Conservation (phyloP, 495 filamentous ascomycete genomes). For the Thermothielavioides terrestris region DNA sequence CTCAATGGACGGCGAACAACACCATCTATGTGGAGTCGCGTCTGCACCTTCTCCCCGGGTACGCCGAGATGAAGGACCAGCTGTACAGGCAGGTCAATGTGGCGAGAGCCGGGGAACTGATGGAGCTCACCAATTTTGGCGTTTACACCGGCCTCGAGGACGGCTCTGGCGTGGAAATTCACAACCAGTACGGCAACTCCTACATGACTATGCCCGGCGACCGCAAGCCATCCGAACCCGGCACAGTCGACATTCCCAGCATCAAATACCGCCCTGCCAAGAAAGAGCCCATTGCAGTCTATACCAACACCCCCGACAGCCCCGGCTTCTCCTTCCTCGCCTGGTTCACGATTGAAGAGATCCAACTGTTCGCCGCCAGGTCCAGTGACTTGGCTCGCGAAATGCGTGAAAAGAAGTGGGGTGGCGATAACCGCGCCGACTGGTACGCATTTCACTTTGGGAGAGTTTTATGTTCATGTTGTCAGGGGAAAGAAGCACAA, state of each 20-base stretch:
- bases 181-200: background rate
- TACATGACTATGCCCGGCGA: background rate
- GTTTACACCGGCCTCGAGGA: background rate
- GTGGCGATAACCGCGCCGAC: background rate
- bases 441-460: background rate
- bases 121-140: background rate
- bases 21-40: background rate
- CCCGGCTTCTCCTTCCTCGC: background rate
- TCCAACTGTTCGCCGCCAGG: constrained; percentile 3
- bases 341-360: constrained; percentile 4
- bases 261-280: background rate
- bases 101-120: background rate
- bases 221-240: background rate
- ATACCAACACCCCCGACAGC: background rate
- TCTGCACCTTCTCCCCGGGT: background rate
- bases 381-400: background rate
- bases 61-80: background rate
- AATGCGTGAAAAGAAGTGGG: background rate
- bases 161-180: background rate
- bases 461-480: background rate
- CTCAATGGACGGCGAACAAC: background rate
- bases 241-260: background rate
- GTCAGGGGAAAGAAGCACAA: too few relatives aligned
- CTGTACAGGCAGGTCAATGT: background rate
- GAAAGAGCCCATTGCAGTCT: background rate